Base-by-base conservation (phyloP, 75 land plant genomes). In the Pinus taeda region DNA sequence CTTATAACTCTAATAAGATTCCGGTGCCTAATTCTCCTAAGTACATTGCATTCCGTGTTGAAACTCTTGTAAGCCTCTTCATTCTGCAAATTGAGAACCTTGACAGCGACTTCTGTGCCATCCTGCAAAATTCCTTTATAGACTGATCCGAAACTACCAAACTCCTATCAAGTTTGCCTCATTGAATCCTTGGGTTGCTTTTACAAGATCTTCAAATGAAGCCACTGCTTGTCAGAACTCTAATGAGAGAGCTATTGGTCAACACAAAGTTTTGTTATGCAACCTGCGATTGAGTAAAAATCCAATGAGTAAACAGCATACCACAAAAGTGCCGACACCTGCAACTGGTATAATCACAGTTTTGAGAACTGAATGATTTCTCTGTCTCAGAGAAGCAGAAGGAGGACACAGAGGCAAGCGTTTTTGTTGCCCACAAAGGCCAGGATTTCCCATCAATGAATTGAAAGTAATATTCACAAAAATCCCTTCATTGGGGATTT, bases 1-100 rank as follows among this genome's bases (percentile, higher is more conserved):
- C 26, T 69, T 17, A 81, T 18, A 0, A 81, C 21, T 57, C 53
- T 81, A 58, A 81, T 37, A 67, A 81, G 80, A 53, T 81, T 81
- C 57, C 81, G 71, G 49, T 81, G 82, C 24, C 82, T 33, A 59
- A 77, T 36, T 20, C 30, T 66, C 18, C 74, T 18, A 4, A 77
- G 37, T 18, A 63, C 62, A 59, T 36, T 57, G 64, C 78, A 76
- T 59, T 81, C 82, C 12, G 74, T 45, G 36, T 11, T 37, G 29
- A 81, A 77, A 33, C 18, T 77, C 62, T 57, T 77, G 15, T 56
- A 67, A 57, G 61, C 60, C 21, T 70, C 80, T 18, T 57, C 57
- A 58, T 75, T 75, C 57, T 21, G 77, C 61, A 79, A 76, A 6
- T 72, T 49, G 57, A 77, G 57, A 62, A 82, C 71, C 79, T 79